These are phyloP conservation scores for Acanthamoeba sp. DNA, from an alignment of 208 protist species.

Conservation along the genomic window DNA sequence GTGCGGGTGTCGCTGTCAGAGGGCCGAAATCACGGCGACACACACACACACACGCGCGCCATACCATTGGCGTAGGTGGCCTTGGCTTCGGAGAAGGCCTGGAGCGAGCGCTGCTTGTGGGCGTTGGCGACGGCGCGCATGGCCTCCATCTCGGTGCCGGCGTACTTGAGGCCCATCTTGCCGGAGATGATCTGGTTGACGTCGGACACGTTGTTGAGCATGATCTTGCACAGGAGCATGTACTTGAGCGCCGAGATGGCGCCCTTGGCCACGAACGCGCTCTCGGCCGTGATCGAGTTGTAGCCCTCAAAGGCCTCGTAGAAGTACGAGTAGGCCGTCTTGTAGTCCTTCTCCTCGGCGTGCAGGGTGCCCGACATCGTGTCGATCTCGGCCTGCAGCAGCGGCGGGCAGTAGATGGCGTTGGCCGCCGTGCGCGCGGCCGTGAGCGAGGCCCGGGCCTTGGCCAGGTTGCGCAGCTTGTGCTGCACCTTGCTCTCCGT, in stretches of 20 bases:
- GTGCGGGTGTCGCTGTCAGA: no score
- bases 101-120: slow-evolving; percentile 95
- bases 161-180: slow-evolving; percentile 95
- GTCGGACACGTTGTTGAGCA: slow-evolving; percentile 89
- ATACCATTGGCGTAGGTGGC: slow-evolving; percentile 77
- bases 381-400: slow-evolving; percentile 98
- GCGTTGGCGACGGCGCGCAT: slow-evolving; percentile 96
- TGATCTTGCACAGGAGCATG: slow-evolving; percentile 98
- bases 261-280: slow-evolving; percentile 86
- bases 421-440: slow-evolving; percentile 97
- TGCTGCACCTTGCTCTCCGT: slow-evolving; percentile 97
- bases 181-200: slow-evolving; percentile 87
- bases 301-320: slow-evolving; percentile 99
- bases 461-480: slow-evolving; percentile 94
- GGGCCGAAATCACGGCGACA: no score
- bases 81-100: slow-evolving; percentile 94
- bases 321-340: slow-evolving; percentile 99
- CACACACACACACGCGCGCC: slow-evolving; percentile 64
- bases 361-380: slow-evolving; percentile 97
- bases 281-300: slow-evolving; percentile 91
- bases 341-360: slow-evolving; percentile 98
- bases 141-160: slow-evolving; percentile 93
- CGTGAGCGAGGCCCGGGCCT: slow-evolving; percentile 96
- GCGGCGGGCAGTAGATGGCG: slow-evolving; percentile 98
- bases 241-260: slow-evolving; percentile 96